Evolutionary conservation across 129 eudicot genomes (phyloP).

Genomic region (Oenanthe sinensis): DNA sequence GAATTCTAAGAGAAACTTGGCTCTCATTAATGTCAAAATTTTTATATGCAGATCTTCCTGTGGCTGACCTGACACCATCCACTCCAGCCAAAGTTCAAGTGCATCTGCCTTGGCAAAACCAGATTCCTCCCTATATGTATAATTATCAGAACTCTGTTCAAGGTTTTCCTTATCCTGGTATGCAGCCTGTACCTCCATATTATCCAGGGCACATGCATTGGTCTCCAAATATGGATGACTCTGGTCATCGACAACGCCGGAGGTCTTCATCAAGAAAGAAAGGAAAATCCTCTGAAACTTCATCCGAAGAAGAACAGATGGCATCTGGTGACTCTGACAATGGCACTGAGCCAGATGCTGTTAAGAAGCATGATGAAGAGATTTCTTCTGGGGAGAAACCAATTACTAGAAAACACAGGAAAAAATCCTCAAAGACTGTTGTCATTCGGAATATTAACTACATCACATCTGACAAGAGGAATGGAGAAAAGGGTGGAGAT

Average conservation of each 20-base stretch:
- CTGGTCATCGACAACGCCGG: slow-evolving; percentile 35
- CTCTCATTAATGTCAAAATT: slow-evolving; percentile 1
- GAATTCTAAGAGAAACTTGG: neutral
- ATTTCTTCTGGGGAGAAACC: slow-evolving; percentile 23
- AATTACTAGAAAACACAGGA: slow-evolving; percentile 40
- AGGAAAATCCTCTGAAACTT: slow-evolving; percentile 46
- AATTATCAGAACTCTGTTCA: slow-evolving; percentile 59
- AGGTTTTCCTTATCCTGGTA: slow-evolving; percentile 58
- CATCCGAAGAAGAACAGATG: slow-evolving; percentile 41
- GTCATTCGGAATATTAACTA: slow-evolving; percentile 93
- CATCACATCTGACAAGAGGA: slow-evolving; percentile 66
- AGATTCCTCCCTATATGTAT: slow-evolving; percentile 74
- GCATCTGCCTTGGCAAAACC: slow-evolving; percentile 82
- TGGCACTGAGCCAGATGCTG: slow-evolving; percentile 43
- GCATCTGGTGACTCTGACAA: slow-evolving; percentile 43
- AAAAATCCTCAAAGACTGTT: slow-evolving; percentile 78
- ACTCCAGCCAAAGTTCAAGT: slow-evolving; percentile 45
- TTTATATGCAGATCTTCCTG: slow-evolving; percentile 26
- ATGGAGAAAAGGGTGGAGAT: slow-evolving; percentile 33
- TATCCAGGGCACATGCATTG: slow-evolving; percentile 67
- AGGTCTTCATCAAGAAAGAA: slow-evolving; percentile 60
- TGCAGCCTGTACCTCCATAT: slow-evolving; percentile 57
- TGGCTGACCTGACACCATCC: slow-evolving; percentile 36
- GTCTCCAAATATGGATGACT: slow-evolving; percentile 48
- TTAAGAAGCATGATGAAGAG: slow-evolving; percentile 39